Evolutionary conservation across 106 monocot genomes (phyloP), one percentile per base, ranked within the genome.

Genomic region (Narthecium ossifragum): DNA sequence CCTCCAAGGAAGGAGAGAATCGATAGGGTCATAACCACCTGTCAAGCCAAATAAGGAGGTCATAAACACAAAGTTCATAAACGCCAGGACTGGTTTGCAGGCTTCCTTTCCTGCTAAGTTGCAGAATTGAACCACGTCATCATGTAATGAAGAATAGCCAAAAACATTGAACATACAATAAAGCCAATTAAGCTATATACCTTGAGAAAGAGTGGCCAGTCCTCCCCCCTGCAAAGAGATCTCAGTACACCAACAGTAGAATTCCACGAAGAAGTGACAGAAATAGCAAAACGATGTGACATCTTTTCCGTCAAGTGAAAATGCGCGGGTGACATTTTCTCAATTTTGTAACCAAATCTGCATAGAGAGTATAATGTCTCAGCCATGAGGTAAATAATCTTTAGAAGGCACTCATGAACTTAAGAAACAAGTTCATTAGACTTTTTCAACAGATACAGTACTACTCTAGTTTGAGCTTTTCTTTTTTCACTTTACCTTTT

Each of bases 191-290:
- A 0, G 29, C 15, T 3, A 17, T 18, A 15, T 56, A 86, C 94
- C 83, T 80, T 90, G 2, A 86, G 28, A 80, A 80, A 86, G 48
- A 83, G 46, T 32, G 69, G 26, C 90, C 82, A 86, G 57, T 94
- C 94, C 38, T 85, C 80, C 43, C 94, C 94, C 52, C 72, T 86
- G 73, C 83, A 94, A 63, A 94, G 72, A 55, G 90, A 90, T 71
- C 55, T 86, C 43, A 90, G 63, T 23, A 71, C 46, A 48, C 64
- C 69, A 65, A 83, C 64, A 22, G 69, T 57, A 40, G 82, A 80
- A 61, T 94, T 94, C 94, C 89, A 94, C 24, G 64, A 75, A 65
- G 76, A 86, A 69, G 66, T 66, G 26, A 83, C 31, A 10, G 77
- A 83, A 70, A 21, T 30, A 39, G 72, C 83, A 72, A 81, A 24